Evolutionary conservation across 352 stramenopile genomes (phyloP), one percentile per base, ranked within the genome.

Genomic region (Phytophthora quininea): DNA sequence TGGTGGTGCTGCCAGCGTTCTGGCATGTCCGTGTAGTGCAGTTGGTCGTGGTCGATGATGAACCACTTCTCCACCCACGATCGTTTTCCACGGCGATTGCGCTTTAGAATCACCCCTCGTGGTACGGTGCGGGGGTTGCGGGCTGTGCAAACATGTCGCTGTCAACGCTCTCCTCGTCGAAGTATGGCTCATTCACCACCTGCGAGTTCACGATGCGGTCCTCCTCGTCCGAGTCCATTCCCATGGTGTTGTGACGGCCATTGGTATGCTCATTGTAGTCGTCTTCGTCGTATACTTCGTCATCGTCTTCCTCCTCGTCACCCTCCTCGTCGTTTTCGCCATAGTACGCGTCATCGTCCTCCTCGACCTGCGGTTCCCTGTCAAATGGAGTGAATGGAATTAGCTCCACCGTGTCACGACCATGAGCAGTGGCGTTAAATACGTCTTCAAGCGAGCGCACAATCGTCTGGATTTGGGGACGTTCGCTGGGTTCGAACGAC

Each of bases 61-160:
- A 93, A 92, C 67, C 80, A 79, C 55, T 92, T 92, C 37, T 88
- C 76, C 4, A 76, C 74, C 86, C 86, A 94, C 0, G 68, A 73
- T n/a, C 86, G 86, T 38, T 81, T 87, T 48, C 84, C 84, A 29
- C 84, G 82, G 3, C 86, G 86, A 58, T 88, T 87, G 30, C 86
- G 82, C 72, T 94, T 94, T 32, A 94, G 70, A 53, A 94, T 69
- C 24, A 83, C 54, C 86, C 86, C 33, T 84, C 72, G 46, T 88
- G 67, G 49, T 80, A 79, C 37, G 83, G 73, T 27, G 78, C 80
- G 12, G 67, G n/a, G 15, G 73, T 79, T 7, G 74, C 64, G 11
- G 72, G 62, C 9, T 73, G 71, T 15, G 29, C 62, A 10, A 71
- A 50, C 11, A 64, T 56, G 19, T 82, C 57, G 19, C 65, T 71